These are phyloP conservation scores for Pythium oligandrum DNA, from an alignment of 352 stramenopile species.

Conservation along the genomic window DNA sequence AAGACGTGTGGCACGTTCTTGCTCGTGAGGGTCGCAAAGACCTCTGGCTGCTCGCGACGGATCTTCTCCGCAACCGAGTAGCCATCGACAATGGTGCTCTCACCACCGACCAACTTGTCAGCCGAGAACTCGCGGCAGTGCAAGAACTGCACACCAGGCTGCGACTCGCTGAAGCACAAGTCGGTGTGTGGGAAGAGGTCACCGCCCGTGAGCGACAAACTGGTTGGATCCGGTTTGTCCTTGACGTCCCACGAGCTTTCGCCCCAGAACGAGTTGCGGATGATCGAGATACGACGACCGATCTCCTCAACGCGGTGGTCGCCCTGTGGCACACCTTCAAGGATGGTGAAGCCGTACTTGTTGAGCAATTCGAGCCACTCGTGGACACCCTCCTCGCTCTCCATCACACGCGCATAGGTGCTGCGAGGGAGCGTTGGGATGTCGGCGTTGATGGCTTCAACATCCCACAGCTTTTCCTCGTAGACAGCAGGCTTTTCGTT, in stretches of 20 bases:
- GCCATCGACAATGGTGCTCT: conserved; percentile 74
- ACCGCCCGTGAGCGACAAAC: conserved; percentile 24
- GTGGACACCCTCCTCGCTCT: conserved; percentile 20
- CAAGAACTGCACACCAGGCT: conserved; percentile 29
- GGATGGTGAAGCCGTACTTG: conserved; percentile 25
- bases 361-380: conserved; percentile 27
- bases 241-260: conserved; percentile 76
- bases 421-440: conserved; percentile 18
- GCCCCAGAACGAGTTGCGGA: conserved; percentile 79
- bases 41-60: conserved; percentile 35
- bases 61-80: conserved; percentile 71
- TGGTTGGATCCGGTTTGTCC: conserved; percentile 37
- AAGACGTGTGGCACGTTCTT: conserved; percentile 23
- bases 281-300: conserved; percentile 28
- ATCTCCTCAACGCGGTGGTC: conserved; percentile 17
- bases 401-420: conserved; percentile 20
- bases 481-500: background rate
- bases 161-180: conserved; percentile 26
- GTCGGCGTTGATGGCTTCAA: conserved; percentile 15
- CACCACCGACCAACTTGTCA: conserved; percentile 38
- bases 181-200: conserved; percentile 29
- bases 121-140: conserved; percentile 27
- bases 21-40: conserved; percentile 54
- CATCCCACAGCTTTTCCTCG: conserved; percentile 14
- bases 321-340: conserved; percentile 20